Base-by-base conservation (phyloP, 352 stramenopile species). In the Aphanomyces cochlioides region DNA sequence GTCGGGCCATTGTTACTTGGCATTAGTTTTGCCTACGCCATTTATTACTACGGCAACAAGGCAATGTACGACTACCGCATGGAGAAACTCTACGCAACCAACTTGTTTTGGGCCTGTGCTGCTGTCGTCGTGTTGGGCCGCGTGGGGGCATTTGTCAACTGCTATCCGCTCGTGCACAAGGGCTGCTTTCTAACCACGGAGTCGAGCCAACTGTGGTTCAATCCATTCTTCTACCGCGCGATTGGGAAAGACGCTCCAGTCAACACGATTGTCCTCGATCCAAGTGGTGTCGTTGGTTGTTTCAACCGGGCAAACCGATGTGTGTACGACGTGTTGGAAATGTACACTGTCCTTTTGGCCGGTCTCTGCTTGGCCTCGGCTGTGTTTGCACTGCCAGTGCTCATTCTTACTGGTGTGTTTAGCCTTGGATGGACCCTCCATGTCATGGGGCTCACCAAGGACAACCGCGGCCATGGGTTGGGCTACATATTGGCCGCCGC, bases 161-260 rank as follows among this genome's bases (percentile, higher is more conserved):
- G 15, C 37, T 66, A 66, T 43, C 57, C 57, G 8, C 15, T 12
- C n/a, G 57, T 66, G 7, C 57, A 47, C 41, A 66, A 66, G n/a
- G 34, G 57, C 1, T 36, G 34, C 15, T 40, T 66, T 21, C 13
- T 66, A n/a, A 66, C 15, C 17, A 10, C 15, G 15, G 8, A 8
- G 15, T 66, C 57, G 17, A 34, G 66, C 48, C 47, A 66, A 21
- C 8, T 72, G 17, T 50, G 66, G 15, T 15, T 37, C 17, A 72
- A 72, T 45, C 47, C 48, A 13, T 72, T 72, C 48, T 66, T 72
- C 40, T 72, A 72, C 66, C 17, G 4, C 17, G 39, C 13, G 7
- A 40, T 47, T 19, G 66, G 19, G 15, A 66, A 66, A 7, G 40
- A 8, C 6, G 50, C 56, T 10, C 8, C 57, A n/a, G 8, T 12